Base-by-base conservation (phyloP, 805 yeast genomes). In the Yarrowia deformans region DNA sequence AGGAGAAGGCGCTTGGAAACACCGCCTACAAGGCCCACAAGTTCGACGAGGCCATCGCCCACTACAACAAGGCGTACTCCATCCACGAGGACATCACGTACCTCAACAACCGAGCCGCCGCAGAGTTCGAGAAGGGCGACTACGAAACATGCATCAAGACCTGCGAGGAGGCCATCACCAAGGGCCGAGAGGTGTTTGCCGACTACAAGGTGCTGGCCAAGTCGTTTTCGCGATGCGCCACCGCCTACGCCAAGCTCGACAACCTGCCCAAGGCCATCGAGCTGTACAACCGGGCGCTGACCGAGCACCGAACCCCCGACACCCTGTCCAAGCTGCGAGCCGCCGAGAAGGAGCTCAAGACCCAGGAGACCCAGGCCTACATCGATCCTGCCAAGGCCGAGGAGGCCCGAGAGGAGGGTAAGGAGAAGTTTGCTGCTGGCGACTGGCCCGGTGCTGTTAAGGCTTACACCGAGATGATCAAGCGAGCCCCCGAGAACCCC, bases 391-490 rank as follows among this genome's bases (percentile, higher is more conserved):
- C 83, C 74, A 88, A 91, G 81, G 98, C 98, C 10, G 98, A 94
- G 79, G 94, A 88, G 78, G 98, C 98, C 32, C 90, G 99, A 81
- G 83, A 92, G 71, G 85, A 88, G 79, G 99, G 99, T 79, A 94
- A 91, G 80, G 94, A 90, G 32, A 87, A 79, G 76, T 95, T 95
- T 85, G 87, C 90, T 70, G 89, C 90, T 74, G 95, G 91, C 63
- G 97, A 94, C 80, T 94, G 97, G 97, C 98, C 99, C 72, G 88
- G 84, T 72, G 98, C 98, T 29, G 97, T 95, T 54, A 90, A 90
- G 79, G 90, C 97, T 5, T 95, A 95, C 81, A 84, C 96, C 63
- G 99, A 95, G 81, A 95, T 95, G 93, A 84, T 94, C 75, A 91
- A 93, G 81, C 90, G 99, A 79, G 93, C 93, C n/a, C 99, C 99